Conservation (phyloP, 2,329 filamentous ascomycete genomes). For the Aureobasidium sp. region DNA sequence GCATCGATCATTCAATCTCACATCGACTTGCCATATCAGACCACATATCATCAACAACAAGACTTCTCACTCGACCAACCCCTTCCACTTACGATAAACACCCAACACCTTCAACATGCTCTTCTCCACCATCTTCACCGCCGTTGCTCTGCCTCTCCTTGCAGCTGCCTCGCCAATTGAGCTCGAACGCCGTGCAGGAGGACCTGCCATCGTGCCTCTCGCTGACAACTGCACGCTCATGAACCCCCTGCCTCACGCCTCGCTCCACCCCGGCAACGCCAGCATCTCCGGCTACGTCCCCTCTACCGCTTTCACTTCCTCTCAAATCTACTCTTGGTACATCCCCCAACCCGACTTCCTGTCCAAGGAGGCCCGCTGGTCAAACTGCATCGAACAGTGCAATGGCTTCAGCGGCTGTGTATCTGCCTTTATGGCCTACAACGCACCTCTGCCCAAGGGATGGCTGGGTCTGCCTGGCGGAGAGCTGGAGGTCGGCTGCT, state of each 20-base stretch:
- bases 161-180: slow-evolving; percentile 13
- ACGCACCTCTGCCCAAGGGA: slow-evolving; percentile 30
- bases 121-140: slow-evolving; percentile 11
- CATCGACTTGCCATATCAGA: neutral
- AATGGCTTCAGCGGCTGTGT: slow-evolving; percentile 34
- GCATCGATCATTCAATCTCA: neutral
- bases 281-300: slow-evolving; percentile 24
- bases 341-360: slow-evolving; percentile 22
- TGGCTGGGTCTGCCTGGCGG: slow-evolving; percentile 30
- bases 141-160: slow-evolving; percentile 4
- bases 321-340: slow-evolving; percentile 31
- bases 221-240: slow-evolving; percentile 31
- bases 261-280: slow-evolving; percentile 13
- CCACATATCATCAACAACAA: neutral
- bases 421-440: slow-evolving; percentile 31
- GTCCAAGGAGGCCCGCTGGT: slow-evolving; percentile 18
- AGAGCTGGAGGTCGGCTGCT: slow-evolving; percentile 28
- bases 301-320: slow-evolving; percentile 20
- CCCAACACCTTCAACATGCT: slow-evolving; percentile 3
- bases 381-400: slow-evolving; percentile 35
- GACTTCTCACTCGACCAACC: neutral
- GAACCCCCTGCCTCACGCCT: slow-evolving; percentile 24
- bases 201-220: slow-evolving; percentile 29
- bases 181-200: slow-evolving; percentile 27
- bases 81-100: neutral